phyloP scores from a whole-genome alignment of 805 yeast genomes.

The Ogataea minuta region DNA sequence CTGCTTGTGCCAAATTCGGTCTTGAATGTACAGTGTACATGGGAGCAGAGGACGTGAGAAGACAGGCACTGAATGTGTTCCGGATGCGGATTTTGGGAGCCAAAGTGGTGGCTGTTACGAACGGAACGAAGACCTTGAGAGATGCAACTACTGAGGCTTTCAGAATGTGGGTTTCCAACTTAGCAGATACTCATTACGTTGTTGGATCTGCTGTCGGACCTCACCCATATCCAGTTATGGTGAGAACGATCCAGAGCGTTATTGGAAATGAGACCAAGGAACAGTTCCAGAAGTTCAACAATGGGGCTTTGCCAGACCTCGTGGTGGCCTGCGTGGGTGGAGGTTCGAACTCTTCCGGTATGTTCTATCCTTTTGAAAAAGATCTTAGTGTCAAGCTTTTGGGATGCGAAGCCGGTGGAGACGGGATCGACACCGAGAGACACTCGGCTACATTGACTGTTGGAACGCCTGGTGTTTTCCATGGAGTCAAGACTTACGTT shows the following conservation, averaged over 20 bases:
- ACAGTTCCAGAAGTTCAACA: constrained; percentile 76
- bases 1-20: constrained; percentile 92
- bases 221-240: constrained; percentile 97
- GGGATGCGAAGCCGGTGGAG: constrained; percentile 99
- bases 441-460: constrained; percentile 96
- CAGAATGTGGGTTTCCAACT: constrained; percentile 89
- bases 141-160: constrained; percentile 98
- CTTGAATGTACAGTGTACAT: constrained; percentile 89
- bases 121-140: constrained; percentile 93
- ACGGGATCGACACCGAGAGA: constrained; percentile 81
- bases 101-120: constrained; percentile 85
- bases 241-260: constrained; percentile 96
- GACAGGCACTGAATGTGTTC: constrained; percentile 97
- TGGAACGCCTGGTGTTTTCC: constrained; percentile 96
- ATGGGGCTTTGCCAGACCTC: constrained; percentile 85
- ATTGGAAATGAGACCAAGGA: constrained; percentile 94
- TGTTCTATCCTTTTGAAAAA: constrained; percentile 90
- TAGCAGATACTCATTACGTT: constrained; percentile 85
- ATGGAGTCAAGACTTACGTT: constrained; percentile 93
- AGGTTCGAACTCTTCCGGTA: constrained; percentile 95
- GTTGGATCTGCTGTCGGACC: constrained; percentile 99
- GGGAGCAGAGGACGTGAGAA: constrained; percentile 99
- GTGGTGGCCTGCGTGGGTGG: constrained; percentile 99
- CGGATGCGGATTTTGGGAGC: constrained; percentile 98
- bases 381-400: constrained; percentile 73